These are phyloP conservation scores for Aspergillus egyptiacus DNA, from an alignment of 495 filamentous ascomycete species.

Conservation along the genomic window DNA sequence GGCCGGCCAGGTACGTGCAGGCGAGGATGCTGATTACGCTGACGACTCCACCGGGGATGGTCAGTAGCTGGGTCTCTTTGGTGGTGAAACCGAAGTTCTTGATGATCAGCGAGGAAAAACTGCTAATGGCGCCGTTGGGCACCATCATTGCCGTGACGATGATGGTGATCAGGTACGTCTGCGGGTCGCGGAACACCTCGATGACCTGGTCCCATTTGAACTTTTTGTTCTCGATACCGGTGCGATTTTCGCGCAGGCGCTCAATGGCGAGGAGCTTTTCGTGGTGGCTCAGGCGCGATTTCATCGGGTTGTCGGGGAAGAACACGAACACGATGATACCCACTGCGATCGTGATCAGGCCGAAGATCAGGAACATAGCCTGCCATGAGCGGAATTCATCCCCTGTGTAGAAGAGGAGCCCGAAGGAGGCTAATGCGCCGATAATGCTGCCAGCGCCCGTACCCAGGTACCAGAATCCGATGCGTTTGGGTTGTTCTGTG, in stretches of 20 bases:
- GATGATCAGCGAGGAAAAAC: not conserved
- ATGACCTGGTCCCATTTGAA: conserved; percentile 45
- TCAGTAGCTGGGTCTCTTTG: not conserved
- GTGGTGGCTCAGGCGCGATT: conserved; percentile 24
- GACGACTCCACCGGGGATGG: not conserved
- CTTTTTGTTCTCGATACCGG: conserved; percentile 47
- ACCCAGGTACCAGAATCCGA: too few species aligned
- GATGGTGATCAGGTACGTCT: conserved; percentile 25
- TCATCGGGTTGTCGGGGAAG: conserved; percentile 42
- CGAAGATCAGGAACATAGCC: conserved; percentile 6
- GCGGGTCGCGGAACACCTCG: conserved; percentile 39
- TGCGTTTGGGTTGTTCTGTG: too few species aligned
- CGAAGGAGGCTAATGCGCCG: too few species aligned
- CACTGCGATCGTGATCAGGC: conserved; percentile 28
- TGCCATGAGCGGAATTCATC: too few species aligned
- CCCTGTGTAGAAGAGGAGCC: too few species aligned
- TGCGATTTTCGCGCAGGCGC: conserved; percentile 45
- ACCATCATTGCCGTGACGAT: conserved; percentile 16
- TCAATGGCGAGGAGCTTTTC: conserved; percentile 43
- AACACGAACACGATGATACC: conserved; percentile 20
- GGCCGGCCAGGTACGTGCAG: not conserved
- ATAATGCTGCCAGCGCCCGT: too few species aligned
- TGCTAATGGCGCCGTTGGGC: not conserved
- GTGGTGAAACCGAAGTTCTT: not conserved
- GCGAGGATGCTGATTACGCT: not conserved